Evolutionary conservation across 371 early-diverging fungal genomes (phyloP).

Genomic region (Blyttiomyces sp.): DNA sequence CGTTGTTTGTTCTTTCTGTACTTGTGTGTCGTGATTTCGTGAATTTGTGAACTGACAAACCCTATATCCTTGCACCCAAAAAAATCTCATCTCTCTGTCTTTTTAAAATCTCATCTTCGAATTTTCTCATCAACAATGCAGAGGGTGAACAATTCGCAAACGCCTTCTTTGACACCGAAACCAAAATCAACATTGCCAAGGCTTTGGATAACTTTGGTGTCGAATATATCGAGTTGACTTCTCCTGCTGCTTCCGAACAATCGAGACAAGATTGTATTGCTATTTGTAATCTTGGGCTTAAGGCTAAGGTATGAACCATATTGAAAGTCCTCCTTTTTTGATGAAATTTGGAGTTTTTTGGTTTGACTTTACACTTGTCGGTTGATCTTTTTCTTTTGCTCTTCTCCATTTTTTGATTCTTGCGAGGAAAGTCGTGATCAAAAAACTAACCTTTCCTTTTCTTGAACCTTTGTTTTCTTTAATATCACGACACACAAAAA

Average conservation of each 20-base stretch:
- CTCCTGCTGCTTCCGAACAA: conserved; percentile 94
- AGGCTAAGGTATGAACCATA: conserved; percentile 66
- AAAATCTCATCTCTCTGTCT: not conserved
- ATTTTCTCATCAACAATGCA: too few species aligned
- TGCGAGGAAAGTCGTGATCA: not conserved
- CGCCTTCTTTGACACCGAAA: conserved; percentile 93
- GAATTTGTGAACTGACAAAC: not conserved
- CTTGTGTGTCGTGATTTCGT: not conserved
- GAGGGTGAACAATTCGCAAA: conserved; percentile 98
- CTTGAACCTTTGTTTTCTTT: not conserved
- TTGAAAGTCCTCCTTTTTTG: not conserved
- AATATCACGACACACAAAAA: not conserved
- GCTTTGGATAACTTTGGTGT: conserved; percentile 94
- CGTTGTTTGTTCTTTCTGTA: not conserved
- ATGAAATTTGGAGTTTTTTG: not conserved
- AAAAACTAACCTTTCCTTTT: conserved; percentile 7
- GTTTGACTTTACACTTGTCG: too few species aligned
- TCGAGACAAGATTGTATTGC: conserved; percentile 85
- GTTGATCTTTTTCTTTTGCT: not conserved
- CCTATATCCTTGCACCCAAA: too few species aligned
- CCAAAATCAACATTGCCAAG: conserved; percentile 95
- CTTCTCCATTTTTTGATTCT: not conserved
- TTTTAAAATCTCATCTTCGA: too few species aligned
- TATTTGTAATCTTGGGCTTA: conserved; percentile 86
- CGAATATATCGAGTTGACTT: conserved; percentile 94